These are phyloP conservation scores for Fusarium sp. DNA, from an alignment of 2,329 filamentous ascomycete species.

Conservation along the genomic window DNA sequence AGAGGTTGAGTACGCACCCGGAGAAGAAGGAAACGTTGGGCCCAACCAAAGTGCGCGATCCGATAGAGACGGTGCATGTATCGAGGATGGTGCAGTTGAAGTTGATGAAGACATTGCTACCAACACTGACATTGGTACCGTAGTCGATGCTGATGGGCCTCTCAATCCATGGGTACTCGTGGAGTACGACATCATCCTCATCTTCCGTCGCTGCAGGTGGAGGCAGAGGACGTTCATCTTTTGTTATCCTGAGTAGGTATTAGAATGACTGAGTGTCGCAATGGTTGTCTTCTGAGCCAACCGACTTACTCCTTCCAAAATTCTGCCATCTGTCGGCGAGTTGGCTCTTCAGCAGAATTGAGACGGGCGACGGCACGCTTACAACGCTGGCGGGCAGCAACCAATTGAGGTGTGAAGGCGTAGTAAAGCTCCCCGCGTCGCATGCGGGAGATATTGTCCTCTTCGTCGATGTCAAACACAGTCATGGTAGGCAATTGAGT, in stretches of 20 bases:
- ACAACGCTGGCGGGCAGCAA: conserved; percentile 75
- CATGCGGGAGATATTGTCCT: conserved; percentile 71
- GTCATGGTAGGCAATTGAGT: conserved; percentile 7
- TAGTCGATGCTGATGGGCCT: conserved; percentile 82
- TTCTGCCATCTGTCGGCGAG: conserved; percentile 74
- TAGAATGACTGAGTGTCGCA: background rate
- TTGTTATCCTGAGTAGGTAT: conserved; percentile 66
- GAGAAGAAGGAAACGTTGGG: conserved; percentile 84
- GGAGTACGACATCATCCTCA: conserved; percentile 76
- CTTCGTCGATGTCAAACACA: conserved; percentile 54
- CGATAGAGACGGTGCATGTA: conserved; percentile 81
- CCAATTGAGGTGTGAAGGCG: conserved; percentile 79
- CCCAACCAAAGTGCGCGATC: conserved; percentile 82
- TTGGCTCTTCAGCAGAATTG: conserved; percentile 73
- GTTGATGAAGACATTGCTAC: conserved; percentile 81
- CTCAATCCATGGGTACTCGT: conserved; percentile 78
- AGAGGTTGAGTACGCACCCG: conserved; percentile 55
- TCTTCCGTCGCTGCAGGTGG: conserved; percentile 68
- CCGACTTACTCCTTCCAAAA: conserved; percentile 79
- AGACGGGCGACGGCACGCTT: conserved; percentile 72
- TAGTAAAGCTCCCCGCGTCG: conserved; percentile 79
- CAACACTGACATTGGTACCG: conserved; percentile 78
- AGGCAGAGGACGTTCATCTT: conserved; percentile 75
- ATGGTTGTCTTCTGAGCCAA: accelerated
- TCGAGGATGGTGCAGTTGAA: conserved; percentile 83